Evolutionary conservation across 2,329 filamentous ascomycete genomes (phyloP).

Genomic region (Aquanectria penicillioides): DNA sequence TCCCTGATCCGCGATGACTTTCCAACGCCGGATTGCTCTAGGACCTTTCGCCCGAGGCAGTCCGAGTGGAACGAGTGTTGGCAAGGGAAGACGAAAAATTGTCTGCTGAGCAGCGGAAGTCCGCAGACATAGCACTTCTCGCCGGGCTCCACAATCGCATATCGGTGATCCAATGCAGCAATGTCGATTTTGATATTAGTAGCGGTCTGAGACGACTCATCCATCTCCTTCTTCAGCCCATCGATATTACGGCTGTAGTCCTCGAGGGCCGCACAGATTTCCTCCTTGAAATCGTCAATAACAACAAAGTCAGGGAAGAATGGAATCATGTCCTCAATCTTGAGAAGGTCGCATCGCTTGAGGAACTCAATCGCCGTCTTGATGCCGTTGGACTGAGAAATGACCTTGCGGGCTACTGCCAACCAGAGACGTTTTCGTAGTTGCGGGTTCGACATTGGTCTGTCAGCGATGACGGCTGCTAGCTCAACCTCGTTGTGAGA

Average conservation of each 20-base stretch:
- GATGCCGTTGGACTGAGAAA: constrained; percentile 86
- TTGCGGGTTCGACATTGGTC: constrained; percentile 79
- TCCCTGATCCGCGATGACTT: constrained; percentile 85
- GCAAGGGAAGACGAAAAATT: constrained; percentile 98
- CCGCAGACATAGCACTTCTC: constrained; percentile 93
- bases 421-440: constrained; percentile 96
- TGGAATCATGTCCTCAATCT: constrained; percentile 95
- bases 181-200: constrained; percentile 93
- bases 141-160: constrained; percentile 95
- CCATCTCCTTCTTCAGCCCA: constrained; percentile 90
- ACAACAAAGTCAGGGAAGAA: constrained; percentile 99
- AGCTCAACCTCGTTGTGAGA: constrained; percentile 91
- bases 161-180: constrained; percentile 83
- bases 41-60: constrained; percentile 85
- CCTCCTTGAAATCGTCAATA: constrained; percentile 99
- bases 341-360: constrained; percentile 87
- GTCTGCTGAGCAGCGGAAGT: constrained; percentile 84
- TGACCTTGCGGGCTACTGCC: constrained; percentile 93
- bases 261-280: constrained; percentile 93
- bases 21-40: constrained; percentile 81
- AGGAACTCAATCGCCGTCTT: constrained; percentile 94
- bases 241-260: constrained; percentile 95
- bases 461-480: constrained; percentile 87
- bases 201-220: constrained; percentile 88
- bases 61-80: constrained; percentile 98